These are phyloP conservation scores for Phytophthora sp. DNA, from an alignment of 352 stramenopile genomes.

Conservation along the genomic window DNA sequence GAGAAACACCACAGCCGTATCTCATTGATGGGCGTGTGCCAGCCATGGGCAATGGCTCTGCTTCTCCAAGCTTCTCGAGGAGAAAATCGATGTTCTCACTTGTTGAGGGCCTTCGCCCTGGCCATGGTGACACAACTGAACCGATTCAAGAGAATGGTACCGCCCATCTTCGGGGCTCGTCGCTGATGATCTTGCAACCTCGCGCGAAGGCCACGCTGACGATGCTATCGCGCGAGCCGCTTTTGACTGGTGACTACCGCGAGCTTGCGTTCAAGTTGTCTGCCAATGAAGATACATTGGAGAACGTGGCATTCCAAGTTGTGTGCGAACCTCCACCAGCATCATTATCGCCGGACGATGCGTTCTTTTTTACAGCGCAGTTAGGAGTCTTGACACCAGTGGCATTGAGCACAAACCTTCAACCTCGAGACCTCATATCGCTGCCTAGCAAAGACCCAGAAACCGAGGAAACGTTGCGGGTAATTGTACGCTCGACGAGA, in stretches of 20 bases:
- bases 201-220: slow-evolving; percentile 65
- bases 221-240: slow-evolving; percentile 57
- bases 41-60: slow-evolving; percentile 84
- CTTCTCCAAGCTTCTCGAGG: slow-evolving; percentile 83
- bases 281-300: slow-evolving; percentile 73
- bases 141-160: slow-evolving; percentile 56
- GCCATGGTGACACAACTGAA: slow-evolving; percentile 41
- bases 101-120: slow-evolving; percentile 24
- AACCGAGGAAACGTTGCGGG: slow-evolving; percentile 45
- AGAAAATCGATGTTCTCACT: slow-evolving; percentile 81
- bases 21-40: slow-evolving; percentile 69
- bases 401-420: slow-evolving; percentile 49
- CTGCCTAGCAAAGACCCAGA: slow-evolving; percentile 54
- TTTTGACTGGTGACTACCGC: slow-evolving; percentile 74
- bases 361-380: slow-evolving; percentile 66
- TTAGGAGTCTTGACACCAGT: slow-evolving; percentile 49
- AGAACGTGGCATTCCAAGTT: slow-evolving; percentile 58
- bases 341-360: slow-evolving; percentile 47
- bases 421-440: slow-evolving; percentile 52
- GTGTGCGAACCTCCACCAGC: slow-evolving; percentile 58
- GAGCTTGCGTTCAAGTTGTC: slow-evolving; percentile 65
- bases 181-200: slow-evolving; percentile 72
- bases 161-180: slow-evolving; percentile 47
- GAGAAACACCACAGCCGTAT: slow-evolving; percentile 51
- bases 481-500: slow-evolving; percentile 66